Evolutionary conservation across 2,329 filamentous ascomycete genomes (phyloP).

Genomic region (Delphinella strobiligena): DNA sequence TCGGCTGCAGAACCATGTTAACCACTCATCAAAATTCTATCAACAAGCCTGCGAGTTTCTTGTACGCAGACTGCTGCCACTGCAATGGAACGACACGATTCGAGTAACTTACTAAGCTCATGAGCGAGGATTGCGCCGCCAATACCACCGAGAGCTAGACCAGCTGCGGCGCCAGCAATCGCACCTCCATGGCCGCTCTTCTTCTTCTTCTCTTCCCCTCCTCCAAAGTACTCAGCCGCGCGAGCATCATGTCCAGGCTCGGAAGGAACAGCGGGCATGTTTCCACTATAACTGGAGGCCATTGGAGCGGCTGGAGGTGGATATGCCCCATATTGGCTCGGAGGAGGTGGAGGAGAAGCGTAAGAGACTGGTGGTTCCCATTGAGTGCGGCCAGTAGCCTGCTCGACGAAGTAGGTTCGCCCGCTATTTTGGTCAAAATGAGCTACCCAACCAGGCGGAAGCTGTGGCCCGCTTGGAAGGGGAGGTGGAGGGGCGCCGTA

Average conservation of each 20-base stretch:
- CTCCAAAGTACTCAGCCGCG: conserved; percentile 12
- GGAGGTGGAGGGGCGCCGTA: conserved; percentile 16
- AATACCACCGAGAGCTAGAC: conserved; percentile 43
- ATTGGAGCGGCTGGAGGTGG: conserved; percentile 2
- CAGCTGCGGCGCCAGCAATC: conserved; percentile 44
- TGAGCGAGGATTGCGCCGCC: conserved; percentile 47
- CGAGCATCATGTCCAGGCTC: conserved; percentile 13
- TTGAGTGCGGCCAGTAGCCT: conserved; percentile 48
- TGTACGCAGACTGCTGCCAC: too few species aligned
- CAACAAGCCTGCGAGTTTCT: too few species aligned
- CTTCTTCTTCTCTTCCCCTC: conserved; percentile 30
- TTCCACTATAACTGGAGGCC: conserved; percentile 2
- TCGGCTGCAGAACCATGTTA: conserved; percentile 17
- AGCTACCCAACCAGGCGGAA: conserved; percentile 50
- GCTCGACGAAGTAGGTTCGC: conserved; percentile 54
- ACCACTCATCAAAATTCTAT: too few species aligned
- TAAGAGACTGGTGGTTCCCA: conserved; percentile 45
- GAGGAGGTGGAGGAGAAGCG: conserved; percentile 16
- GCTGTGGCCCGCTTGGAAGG: conserved; percentile 29
- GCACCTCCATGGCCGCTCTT: conserved; percentile 28
- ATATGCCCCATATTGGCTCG: conserved; percentile 3
- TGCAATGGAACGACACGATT: too few species aligned
- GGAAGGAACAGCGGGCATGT: conserved; percentile 10
- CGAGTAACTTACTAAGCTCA: conserved; percentile 39
- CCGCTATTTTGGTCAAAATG: conserved; percentile 51